phyloP scores from a whole-genome alignment of 2,329 filamentous ascomycete genomes.

The Neopestalotiopsis sp. region DNA sequence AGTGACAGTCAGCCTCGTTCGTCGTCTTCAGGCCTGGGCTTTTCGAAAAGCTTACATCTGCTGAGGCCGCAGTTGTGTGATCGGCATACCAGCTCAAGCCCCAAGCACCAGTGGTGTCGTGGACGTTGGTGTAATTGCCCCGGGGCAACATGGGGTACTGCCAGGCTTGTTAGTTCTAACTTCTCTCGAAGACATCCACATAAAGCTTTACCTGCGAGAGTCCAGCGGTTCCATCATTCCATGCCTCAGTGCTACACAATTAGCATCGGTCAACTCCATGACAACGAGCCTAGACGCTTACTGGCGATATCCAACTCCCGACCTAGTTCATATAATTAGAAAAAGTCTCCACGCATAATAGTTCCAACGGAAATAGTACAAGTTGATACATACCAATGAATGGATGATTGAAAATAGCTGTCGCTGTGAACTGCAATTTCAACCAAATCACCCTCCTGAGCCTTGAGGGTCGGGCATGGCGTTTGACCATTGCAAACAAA shows the following conservation, averaged over 20 bases:
- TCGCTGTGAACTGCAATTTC: conserved; percentile 23
- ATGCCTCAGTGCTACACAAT: conserved; percentile 19
- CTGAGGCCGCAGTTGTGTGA: conserved; percentile 23
- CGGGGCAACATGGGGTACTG: conserved; percentile 22
- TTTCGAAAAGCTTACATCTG: conserved; percentile 13
- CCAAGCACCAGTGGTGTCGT: conserved; percentile 23
- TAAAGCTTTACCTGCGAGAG: conserved; percentile 18
- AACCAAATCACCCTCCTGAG: conserved; percentile 25
- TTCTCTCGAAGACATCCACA: neutral
- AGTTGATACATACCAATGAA: conserved; percentile 21
- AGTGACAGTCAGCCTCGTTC: neutral
- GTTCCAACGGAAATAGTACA: no score
- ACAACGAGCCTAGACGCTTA: neutral
- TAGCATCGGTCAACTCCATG: neutral
- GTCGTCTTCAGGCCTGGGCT: neutral
- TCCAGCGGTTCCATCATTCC: conserved; percentile 24
- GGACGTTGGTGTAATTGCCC: conserved; percentile 21
- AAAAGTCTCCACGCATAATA: neutral
- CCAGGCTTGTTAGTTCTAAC: neutral
- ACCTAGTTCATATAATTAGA: neutral
- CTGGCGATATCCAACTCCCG: conserved; percentile 1
- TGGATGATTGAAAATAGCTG: conserved; percentile 22
- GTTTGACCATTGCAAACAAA: conserved; percentile 24
- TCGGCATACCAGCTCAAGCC: conserved; percentile 25
- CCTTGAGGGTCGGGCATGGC: conserved; percentile 22